A percentile compares a stretch with the other conserved stretches of the same genome.
These are phyloP conservation scores for Bertia moriformis DNA, from an alignment of 2,329 filamentous ascomycete genomes.

Conservation along the genomic window DNA sequence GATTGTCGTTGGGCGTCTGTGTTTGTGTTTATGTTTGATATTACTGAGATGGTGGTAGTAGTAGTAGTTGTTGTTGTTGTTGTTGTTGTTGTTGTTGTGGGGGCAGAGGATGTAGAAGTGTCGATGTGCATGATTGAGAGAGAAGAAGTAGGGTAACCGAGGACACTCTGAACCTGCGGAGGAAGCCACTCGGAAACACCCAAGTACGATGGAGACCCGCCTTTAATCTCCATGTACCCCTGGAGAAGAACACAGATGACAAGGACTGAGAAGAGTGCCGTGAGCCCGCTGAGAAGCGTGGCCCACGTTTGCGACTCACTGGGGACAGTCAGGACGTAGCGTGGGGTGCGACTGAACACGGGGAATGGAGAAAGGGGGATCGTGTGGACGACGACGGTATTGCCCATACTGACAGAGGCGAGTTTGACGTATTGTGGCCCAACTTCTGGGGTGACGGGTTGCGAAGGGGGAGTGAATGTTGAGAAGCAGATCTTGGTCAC, in stretches of 20 bases:
- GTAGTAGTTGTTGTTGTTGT: too few relatives aligned
- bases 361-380: conserved; percentile 46
- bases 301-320: conserved; percentile 34
- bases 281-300: conserved; percentile 34
- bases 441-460: conserved; percentile 28
- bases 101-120: not conserved
- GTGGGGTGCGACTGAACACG: conserved; percentile 29
- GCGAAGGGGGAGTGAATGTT: conserved; percentile 31
- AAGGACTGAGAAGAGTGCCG: conserved; percentile 46
- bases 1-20: not conserved
- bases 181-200: conserved; percentile 42
- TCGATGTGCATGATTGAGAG: not conserved
- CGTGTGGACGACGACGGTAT: conserved; percentile 66
- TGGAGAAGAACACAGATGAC: conserved; percentile 48
- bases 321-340: conserved; percentile 55
- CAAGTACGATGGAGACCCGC: conserved; percentile 37
- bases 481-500: conserved; percentile 48
- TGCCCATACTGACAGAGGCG: conserved; percentile 68
- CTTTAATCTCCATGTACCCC: conserved; percentile 43
- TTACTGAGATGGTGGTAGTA: too few relatives aligned
- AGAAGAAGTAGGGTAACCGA: not conserved
- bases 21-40: too few relatives aligned
- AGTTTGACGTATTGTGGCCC: conserved; percentile 54
- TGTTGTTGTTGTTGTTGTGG: too few relatives aligned
- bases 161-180: not conserved